phyloP scores from a whole-genome alignment of 1,284 basidiomycete genomes.

The Cryptococcus maquisensis region DNA sequence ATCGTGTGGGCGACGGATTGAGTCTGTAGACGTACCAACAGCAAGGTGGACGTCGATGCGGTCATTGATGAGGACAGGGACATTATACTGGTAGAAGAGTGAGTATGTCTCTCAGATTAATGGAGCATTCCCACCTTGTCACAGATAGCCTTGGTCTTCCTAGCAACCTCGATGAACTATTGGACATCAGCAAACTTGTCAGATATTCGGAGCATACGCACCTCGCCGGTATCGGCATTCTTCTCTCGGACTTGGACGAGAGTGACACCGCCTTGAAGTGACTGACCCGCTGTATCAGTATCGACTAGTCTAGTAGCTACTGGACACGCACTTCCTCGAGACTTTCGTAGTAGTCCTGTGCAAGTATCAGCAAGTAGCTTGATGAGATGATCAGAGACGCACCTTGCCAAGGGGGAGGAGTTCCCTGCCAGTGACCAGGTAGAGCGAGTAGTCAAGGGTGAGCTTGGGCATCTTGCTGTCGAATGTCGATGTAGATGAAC shows the following conservation, averaged over 20 bases:
- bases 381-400: constrained; percentile 9
- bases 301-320: neutral
- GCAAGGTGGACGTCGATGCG: constrained; percentile 82
- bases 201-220: constrained; percentile 36
- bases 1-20: neutral
- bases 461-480: constrained; percentile 27
- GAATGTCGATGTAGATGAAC: no score
- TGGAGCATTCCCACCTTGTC: constrained; percentile 51
- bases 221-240: constrained; percentile 69
- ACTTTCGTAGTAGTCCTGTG: constrained; percentile 67
- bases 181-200: neutral
- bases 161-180: constrained; percentile 76
- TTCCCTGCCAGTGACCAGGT: constrained; percentile 79
- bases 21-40: constrained; percentile 47
- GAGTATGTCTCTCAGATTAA: neutral
- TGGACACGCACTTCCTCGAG: constrained; percentile 63
- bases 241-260: constrained; percentile 89
- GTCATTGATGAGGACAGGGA: constrained; percentile 89
- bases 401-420: constrained; percentile 76
- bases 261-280: constrained; percentile 79
- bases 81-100: constrained; percentile 56
- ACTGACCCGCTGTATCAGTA: constrained; percentile 47
- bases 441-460: constrained; percentile 67
- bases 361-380: neutral
- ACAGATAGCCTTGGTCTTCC: constrained; percentile 67